phyloP scores from a whole-genome alignment of 495 filamentous ascomycete genomes.

The Niebla homalea region DNA sequence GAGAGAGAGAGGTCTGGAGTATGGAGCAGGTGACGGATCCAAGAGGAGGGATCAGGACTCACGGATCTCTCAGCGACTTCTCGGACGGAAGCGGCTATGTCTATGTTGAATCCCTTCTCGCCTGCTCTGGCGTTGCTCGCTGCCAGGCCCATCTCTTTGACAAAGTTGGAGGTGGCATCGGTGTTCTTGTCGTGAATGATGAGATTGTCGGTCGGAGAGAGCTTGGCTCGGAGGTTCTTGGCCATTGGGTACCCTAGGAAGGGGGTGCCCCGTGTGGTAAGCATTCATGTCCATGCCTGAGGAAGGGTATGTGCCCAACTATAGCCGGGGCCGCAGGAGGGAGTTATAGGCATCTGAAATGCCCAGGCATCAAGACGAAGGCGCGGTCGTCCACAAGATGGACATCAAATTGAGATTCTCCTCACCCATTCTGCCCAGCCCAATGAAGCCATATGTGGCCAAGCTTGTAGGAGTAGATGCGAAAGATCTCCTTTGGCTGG shows the following conservation, averaged over 20 bases:
- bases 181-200: constrained; percentile 64
- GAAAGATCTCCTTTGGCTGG: constrained; percentile 12
- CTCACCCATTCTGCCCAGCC: constrained; percentile 78
- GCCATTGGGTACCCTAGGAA: constrained; percentile 67
- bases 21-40: not conserved
- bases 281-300: constrained; percentile 4
- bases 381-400: no score
- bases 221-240: constrained; percentile 67
- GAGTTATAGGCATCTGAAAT: no score
- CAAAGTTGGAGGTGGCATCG: constrained; percentile 43
- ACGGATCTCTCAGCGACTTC: constrained; percentile 64
- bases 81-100: constrained; percentile 41
- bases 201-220: constrained; percentile 53
- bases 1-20: not conserved
- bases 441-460: constrained; percentile 71
- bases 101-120: constrained; percentile 35
- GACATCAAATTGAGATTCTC: constrained; percentile 7
- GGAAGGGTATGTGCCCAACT: no score
- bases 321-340: no score
- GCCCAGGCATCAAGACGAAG: no score
- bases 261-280: constrained; percentile 9
- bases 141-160: constrained; percentile 39
- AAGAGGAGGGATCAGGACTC: constrained; percentile 26
- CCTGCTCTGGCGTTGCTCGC: constrained; percentile 18
- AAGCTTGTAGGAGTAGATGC: constrained; percentile 7